Evolutionary conservation across 208 protist species (phyloP).

Genomic region (Tetramitus jugosus): DNA sequence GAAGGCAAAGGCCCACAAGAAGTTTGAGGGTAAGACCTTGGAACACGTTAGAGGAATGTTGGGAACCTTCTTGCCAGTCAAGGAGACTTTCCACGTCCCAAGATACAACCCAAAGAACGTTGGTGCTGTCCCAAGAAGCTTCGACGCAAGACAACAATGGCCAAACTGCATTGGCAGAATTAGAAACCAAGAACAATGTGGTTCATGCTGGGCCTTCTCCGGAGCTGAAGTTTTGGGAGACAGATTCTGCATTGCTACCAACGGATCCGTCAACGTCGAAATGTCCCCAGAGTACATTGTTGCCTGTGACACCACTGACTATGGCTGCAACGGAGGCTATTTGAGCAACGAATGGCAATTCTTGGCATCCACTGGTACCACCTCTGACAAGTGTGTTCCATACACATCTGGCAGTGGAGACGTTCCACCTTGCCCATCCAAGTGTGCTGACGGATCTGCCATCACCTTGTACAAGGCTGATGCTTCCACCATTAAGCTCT

Average conservation of each 20-base stretch:
- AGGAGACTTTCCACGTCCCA: neutral
- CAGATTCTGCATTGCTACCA: slow-evolving; percentile 68
- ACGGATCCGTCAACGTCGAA: slow-evolving; percentile 37
- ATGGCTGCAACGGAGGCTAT: neutral
- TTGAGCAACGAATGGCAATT: neutral
- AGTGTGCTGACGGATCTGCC: neutral
- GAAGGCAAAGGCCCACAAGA: neutral
- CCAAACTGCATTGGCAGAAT: neutral
- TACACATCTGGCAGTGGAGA: neutral
- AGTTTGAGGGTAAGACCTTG: neutral
- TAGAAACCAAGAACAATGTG: slow-evolving; percentile 20
- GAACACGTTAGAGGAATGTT: neutral
- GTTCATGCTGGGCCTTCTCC: slow-evolving; percentile 13
- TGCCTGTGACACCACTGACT: neutral
- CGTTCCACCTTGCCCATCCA: neutral
- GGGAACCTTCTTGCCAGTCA: neutral
- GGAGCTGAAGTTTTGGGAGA: slow-evolving; percentile 59
- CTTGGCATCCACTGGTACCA: neutral
- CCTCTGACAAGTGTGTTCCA: neutral
- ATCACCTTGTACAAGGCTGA: neutral
- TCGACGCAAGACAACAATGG: slow-evolving; percentile 13
- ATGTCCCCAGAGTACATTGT: neutral
- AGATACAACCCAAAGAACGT: neutral
- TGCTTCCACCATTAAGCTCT: too few relatives aligned
- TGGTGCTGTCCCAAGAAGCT: neutral